Base-by-base conservation (phyloP, 768 basidiomycete genomes). In the Amanita muscaria region DNA sequence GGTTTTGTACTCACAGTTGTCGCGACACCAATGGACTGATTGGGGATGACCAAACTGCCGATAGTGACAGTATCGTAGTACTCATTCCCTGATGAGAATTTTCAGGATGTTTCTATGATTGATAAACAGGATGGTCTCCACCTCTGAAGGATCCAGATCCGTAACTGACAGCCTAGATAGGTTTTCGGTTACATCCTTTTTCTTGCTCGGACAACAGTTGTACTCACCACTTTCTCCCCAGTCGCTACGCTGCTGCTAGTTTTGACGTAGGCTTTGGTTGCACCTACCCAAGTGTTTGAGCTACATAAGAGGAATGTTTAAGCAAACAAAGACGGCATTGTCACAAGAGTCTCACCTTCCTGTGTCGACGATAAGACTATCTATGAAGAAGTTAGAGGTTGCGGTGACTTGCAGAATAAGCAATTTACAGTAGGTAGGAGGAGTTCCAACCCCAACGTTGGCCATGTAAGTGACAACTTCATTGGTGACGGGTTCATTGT, bases 11-110 rank as follows among this genome's bases (percentile, higher is more conserved):
- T 34, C 15, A 64, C 65, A 0, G 22, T 56, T 5, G 64, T 58
- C 15, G 82, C 79, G 41, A 78, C 80, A 53, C 82, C 82, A 39
- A 85, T 80, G 8, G 79, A 80, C 52, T 85, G 42, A 5, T 44
- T 39, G 9, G 61, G 44, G 40, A 85, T 73, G 36, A 67, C 66
- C 18, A 82, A 67, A 21, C 68, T 69, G 11, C 69, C 66, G 46
- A 86, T 61, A 1, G 73, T 69, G 34, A 86, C 76, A 2, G 63
- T 66, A 58, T 85, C 83, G 12, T 57, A 66, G 54, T 63, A 75
- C 55, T 73, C 71, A 42, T 56, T 67, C 24, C 72, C 73, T 70
- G 15, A 29, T 12, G 11, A 27, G 5, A 44, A 14, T 3, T 11
- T 32, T 31, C 7, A 15, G 3, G 33, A 36, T 27, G 16, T 11